Conservation (phyloP, 352 stramenopile genomes). For the Pythium oligandrum region DNA sequence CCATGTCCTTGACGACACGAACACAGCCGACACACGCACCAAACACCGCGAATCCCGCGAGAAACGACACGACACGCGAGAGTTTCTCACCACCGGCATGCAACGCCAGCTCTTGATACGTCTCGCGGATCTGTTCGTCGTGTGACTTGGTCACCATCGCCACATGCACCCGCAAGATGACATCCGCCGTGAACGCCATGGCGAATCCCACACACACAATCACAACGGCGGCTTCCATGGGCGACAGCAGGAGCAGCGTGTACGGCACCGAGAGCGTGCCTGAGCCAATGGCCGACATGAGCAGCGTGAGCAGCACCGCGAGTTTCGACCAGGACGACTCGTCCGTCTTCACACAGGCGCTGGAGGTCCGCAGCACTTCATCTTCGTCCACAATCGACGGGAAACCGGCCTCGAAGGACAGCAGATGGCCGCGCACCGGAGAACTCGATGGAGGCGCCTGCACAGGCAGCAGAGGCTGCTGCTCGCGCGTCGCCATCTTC, state of each 20-base stretch:
- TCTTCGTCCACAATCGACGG: slow-evolving; percentile 21
- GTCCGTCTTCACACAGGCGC: not conserved
- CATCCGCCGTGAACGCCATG: slow-evolving; percentile 73
- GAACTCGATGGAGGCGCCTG: slow-evolving; percentile 1
- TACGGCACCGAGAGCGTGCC: slow-evolving; percentile 38
- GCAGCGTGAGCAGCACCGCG: slow-evolving; percentile 19
- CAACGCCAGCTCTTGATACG: slow-evolving; percentile 62
- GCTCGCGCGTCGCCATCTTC: slow-evolving; percentile 4
- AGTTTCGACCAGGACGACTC: slow-evolving; percentile 8
- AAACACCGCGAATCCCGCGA: slow-evolving; percentile 72
- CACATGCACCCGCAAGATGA: slow-evolving; percentile 58
- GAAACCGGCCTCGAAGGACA: slow-evolving; percentile 19
- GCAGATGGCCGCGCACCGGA: slow-evolving; percentile 7
- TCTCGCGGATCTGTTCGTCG: slow-evolving; percentile 38
- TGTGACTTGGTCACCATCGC: slow-evolving; percentile 27
- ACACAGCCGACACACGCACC: slow-evolving; percentile 72
- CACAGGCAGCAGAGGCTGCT: slow-evolving; percentile 11
- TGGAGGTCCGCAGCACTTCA: slow-evolving; percentile 5
- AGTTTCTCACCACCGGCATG: slow-evolving; percentile 47
- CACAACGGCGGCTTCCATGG: slow-evolving; percentile 32
- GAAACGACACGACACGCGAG: slow-evolving; percentile 42
- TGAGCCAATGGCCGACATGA: slow-evolving; percentile 20
- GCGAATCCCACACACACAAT: slow-evolving; percentile 44
- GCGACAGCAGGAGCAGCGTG: slow-evolving; percentile 61
- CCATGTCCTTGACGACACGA: slow-evolving; percentile 69